phyloP scores from a whole-genome alignment of 495 filamentous ascomycete species.

The Penicillium paradoxum region DNA sequence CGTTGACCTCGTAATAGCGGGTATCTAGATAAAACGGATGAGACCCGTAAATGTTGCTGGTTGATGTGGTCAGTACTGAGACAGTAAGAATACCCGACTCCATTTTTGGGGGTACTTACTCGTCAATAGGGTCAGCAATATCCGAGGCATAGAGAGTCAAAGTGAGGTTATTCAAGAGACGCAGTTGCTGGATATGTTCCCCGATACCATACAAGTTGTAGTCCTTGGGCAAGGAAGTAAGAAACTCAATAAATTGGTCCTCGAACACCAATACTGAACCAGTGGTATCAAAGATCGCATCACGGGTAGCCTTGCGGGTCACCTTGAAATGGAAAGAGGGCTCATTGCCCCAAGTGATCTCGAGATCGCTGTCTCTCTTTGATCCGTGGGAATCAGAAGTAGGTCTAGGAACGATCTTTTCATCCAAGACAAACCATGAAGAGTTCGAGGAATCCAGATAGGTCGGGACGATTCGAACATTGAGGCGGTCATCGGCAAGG shows the following conservation, averaged over 20 bases:
- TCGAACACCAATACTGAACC: constrained; percentile 56
- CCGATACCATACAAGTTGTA: constrained; percentile 64
- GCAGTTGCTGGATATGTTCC: constrained; percentile 55
- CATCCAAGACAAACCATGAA: constrained; percentile 63
- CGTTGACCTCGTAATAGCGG: constrained; percentile 55
- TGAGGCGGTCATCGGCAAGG: constrained; percentile 50
- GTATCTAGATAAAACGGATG: constrained; percentile 63
- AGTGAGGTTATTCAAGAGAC: constrained; percentile 54
- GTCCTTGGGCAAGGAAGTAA: constrained; percentile 48
- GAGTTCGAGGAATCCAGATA: constrained; percentile 58
- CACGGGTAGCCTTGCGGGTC: constrained; percentile 49
- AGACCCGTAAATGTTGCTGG: constrained; percentile 55
- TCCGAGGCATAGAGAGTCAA: constrained; percentile 71
- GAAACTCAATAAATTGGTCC: constrained; percentile 62
- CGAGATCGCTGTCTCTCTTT: constrained; percentile 43
- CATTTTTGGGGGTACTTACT: constrained; percentile 20
- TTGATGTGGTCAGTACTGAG: not conserved
- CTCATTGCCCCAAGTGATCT: constrained; percentile 55
- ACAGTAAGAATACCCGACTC: not conserved
- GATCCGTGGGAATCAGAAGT: constrained; percentile 37
- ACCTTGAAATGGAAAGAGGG: constrained; percentile 58
- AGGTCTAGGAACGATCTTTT: constrained; percentile 58
- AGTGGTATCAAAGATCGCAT: constrained; percentile 54
- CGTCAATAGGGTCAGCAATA: constrained; percentile 55
- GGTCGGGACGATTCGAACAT: constrained; percentile 54